phyloP scores from a whole-genome alignment of 306 rosid genomes.

The Castanea crenata region DNA sequence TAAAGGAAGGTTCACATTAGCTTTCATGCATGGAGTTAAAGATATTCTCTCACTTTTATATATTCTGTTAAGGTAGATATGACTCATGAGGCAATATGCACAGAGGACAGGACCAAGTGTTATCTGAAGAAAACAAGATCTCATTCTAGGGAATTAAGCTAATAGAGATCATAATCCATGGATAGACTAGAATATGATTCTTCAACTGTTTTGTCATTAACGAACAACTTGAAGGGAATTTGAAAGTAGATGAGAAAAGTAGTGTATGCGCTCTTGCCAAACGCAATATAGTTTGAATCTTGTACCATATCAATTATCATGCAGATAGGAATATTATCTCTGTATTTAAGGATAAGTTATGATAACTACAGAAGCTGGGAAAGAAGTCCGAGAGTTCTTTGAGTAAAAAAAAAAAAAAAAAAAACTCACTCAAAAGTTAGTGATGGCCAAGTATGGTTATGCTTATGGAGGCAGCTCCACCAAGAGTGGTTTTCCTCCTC shows the following conservation, averaged over 20 bases:
- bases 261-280: too few relatives aligned
- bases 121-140: neutral
- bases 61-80: neutral
- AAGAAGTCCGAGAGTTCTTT: neutral
- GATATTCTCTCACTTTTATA: neutral
- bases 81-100: neutral
- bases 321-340: neutral
- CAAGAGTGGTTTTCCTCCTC: slow-evolving; percentile 3
- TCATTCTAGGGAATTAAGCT: neutral
- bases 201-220: slow-evolving; percentile 4
- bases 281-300: neutral
- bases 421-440: neutral
- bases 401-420: neutral
- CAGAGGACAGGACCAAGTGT: neutral
- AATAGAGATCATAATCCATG: slow-evolving; percentile 4
- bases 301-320: neutral
- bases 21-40: neutral
- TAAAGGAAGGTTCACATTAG: neutral
- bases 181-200: neutral
- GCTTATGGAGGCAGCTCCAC: slow-evolving; percentile 10
- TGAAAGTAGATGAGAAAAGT: neutral
- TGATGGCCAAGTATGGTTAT: slow-evolving; percentile 41
- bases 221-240: neutral
- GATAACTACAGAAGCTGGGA: neutral
- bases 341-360: neutral